A percentile compares a stretch with the other conserved stretches of the same genome.
Evolutionary conservation across 2,329 filamentous ascomycete genomes (phyloP).

Genomic region (Thielaviopsis populi): DNA sequence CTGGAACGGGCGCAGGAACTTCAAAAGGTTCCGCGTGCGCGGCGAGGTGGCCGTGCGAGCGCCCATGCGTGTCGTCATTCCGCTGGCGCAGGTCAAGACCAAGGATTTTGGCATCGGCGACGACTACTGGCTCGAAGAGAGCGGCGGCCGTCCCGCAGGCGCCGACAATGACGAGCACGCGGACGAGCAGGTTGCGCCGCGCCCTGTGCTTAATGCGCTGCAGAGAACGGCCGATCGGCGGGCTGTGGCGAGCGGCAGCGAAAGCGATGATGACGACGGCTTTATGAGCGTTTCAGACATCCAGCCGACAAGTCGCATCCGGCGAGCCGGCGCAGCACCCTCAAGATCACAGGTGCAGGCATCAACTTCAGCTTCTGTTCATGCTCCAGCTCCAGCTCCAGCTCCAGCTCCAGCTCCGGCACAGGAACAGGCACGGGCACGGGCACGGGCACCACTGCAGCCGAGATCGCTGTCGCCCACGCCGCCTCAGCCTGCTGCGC

Average conservation of each 20-base stretch:
- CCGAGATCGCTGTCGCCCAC: neutral
- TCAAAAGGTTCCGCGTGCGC: constrained; percentile 66
- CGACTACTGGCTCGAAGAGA: constrained; percentile 56
- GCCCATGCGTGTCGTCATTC: constrained; percentile 45
- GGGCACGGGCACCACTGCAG: no score
- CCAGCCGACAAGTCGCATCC: constrained; percentile 6
- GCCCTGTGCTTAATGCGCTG: neutral
- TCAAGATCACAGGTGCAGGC: neutral
- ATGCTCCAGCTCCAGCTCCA: neutral
- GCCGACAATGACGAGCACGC: constrained; percentile 20
- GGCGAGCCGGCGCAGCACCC: constrained; percentile 15
- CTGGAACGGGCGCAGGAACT: constrained; percentile 94
- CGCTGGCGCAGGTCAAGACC: constrained; percentile 53
- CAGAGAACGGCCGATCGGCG: neutral
- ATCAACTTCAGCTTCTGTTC: no score
- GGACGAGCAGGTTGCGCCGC: constrained; percentile 4
- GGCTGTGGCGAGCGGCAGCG: constrained; percentile 20
- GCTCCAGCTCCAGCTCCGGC: neutral
- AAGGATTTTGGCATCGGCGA: constrained; percentile 63
- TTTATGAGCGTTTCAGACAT: constrained; percentile 13
- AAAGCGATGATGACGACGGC: constrained; percentile 22
- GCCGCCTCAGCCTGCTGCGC: neutral
- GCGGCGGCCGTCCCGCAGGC: constrained; percentile 18
- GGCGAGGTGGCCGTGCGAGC: constrained; percentile 34
- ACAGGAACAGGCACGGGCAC: neutral